A percentile compares a stretch with the other conserved stretches of the same genome.
These are phyloP conservation scores for Apophysomyces elegans DNA, from an alignment of 371 early-diverging fungal species.

Conservation along the genomic window DNA sequence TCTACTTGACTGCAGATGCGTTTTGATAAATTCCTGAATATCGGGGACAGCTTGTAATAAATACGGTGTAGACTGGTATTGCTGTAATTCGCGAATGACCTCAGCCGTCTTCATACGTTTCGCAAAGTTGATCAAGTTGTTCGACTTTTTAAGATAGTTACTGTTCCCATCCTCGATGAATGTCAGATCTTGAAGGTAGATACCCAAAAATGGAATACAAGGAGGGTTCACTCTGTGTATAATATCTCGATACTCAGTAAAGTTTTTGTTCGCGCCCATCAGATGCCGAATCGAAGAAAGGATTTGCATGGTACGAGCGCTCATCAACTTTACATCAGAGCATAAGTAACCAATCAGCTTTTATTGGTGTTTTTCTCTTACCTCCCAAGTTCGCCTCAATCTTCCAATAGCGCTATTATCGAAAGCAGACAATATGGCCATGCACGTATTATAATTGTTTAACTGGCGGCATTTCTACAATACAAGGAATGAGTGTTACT, in stretches of 20 bases:
- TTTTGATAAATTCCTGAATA: constrained; percentile 80
- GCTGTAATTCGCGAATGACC: constrained; percentile 88
- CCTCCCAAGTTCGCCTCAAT: constrained; percentile 85
- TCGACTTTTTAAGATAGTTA: constrained; percentile 66
- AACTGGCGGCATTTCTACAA: constrained; percentile 64
- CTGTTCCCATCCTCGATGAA: constrained; percentile 94
- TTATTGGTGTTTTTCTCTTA: constrained; percentile 9
- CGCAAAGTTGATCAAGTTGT: constrained; percentile 85
- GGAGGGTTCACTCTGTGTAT: constrained; percentile 89
- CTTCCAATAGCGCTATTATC: constrained; percentile 88
- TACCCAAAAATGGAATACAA: constrained; percentile 91
- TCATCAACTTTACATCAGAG: constrained; percentile 29
- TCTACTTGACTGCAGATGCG: constrained; percentile 59
- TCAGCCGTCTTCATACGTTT: constrained; percentile 87
- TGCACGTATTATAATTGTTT: constrained; percentile 93
- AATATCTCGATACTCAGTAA: constrained; percentile 82
- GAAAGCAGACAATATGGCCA: constrained; percentile 89
- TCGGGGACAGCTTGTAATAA: constrained; percentile 77
- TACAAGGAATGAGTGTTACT: background rate
- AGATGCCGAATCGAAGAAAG: constrained; percentile 57
- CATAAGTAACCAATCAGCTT: background rate
- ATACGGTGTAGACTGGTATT: constrained; percentile 87
- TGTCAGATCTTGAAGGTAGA: constrained; percentile 88
- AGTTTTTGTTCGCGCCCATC: constrained; percentile 86
- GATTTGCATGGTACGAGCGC: constrained; percentile 36